A percentile compares a stretch with the other conserved stretches of the same genome.
These are phyloP conservation scores for Silene noctiflora DNA, from an alignment of 179 eudicot genomes.

Conservation along the genomic window DNA sequence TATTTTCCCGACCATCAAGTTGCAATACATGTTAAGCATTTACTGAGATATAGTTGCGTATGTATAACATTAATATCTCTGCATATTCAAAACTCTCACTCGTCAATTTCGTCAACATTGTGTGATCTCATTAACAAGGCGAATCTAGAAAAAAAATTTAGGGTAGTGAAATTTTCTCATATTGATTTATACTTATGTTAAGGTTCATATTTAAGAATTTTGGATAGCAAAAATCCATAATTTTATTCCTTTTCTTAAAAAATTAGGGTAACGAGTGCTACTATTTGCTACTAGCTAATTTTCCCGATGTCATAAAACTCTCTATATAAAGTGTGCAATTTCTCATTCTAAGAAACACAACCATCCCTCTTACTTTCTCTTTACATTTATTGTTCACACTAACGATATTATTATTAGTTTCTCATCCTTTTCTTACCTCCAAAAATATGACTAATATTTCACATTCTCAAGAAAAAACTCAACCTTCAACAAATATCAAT, in stretches of 20 bases:
- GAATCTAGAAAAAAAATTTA: too few species aligned
- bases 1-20: background rate
- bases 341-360: background rate
- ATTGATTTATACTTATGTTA: too few species aligned
- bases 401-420: background rate
- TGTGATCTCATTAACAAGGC: too few species aligned
- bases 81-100: background rate
- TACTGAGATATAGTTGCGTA: background rate
- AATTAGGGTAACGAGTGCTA: too few species aligned
- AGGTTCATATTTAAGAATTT: too few species aligned
- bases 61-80: background rate
- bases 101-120: background rate
- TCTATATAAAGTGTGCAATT: constrained; percentile 7
- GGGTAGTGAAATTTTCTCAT: too few species aligned
- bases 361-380: background rate
- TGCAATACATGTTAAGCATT: background rate
- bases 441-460: background rate
- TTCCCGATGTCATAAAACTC: too few species aligned
- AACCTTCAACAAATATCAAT: constrained; percentile 15
- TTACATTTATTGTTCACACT: background rate
- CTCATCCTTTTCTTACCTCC: background rate
- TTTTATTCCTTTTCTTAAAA: too few species aligned
- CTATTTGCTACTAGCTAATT: too few species aligned
- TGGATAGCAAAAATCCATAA: too few species aligned
- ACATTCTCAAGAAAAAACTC: background rate